Base-by-base conservation (phyloP, 2,329 filamentous ascomycete species). In the Cladosporium colombiae region DNA sequence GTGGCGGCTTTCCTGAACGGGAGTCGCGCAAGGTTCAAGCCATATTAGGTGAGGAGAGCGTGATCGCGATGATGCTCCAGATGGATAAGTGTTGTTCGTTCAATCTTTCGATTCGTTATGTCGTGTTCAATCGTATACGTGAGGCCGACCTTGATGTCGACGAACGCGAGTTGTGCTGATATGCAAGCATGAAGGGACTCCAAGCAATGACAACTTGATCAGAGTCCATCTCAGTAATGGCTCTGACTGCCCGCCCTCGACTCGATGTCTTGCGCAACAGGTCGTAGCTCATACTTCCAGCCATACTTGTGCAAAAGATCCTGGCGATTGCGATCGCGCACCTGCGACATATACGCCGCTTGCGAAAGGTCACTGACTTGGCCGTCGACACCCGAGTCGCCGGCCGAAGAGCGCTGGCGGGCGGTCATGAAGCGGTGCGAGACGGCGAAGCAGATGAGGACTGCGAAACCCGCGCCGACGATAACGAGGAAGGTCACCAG, bases 391-490 rank as follows among this genome's bases (percentile, higher is more conserved):
- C 50, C 61, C 10, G 33, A 21, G 35, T 44, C 37, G 49, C 35
- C 61, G 37, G 61, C 49, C 10, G 50, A 44, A 27, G 21, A 33
- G 37, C 61, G 46, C 6, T 46, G 61, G 21, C 61, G 61, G 5
- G 35, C 14, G 35, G 21, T 53, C 61, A 63, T 63, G 61, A 63
- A 63, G 25, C 61, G 61, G 35, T 63, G 61, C 31, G 61, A 63
- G 23, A 63, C 52, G 50, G 61, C 61, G 61, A 63, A 63, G 61
- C 61, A 55, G 33, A 63, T 85, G 31, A 89, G 79, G 18, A 87
- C 87, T 44, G 85, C 87, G 66, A 89, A 88, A 23, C 86, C 87
- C 77, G 80, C 81, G 16, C 82, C 72, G 75, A 79, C 83, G 35
- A 87, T 78, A 33, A 86, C 78, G 50, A 63, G 61, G 50, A 63